Evolutionary conservation across 2,329 filamentous ascomycete species (phyloP).

Genomic region (Aureobasidium sp.): DNA sequence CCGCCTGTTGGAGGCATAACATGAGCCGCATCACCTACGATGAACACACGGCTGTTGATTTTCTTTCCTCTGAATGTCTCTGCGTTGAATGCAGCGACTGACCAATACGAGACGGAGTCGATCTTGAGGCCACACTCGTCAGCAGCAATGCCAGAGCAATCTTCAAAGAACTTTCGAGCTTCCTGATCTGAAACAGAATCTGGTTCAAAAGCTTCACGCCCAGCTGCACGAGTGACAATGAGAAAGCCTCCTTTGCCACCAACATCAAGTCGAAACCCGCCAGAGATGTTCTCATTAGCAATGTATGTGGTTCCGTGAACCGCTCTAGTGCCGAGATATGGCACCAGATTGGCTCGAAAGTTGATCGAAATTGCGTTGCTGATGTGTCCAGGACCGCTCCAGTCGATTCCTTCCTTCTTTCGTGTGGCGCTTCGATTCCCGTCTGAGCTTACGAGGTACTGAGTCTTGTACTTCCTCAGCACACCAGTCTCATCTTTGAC

Average conservation of each 20-base stretch:
- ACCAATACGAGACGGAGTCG: conserved; percentile 10
- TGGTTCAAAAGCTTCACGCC: neutral
- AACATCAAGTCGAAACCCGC: conserved; percentile 19
- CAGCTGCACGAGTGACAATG: conserved; percentile 16
- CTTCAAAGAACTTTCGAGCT: neutral
- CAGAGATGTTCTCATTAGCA: conserved; percentile 15
- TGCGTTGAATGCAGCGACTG: neutral
- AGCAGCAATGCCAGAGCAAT: neutral
- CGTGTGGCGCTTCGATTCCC: conserved; percentile 15
- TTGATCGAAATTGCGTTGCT: conserved; percentile 19
- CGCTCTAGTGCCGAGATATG: neutral
- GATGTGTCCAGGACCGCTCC: conserved; percentile 16
- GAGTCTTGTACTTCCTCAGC: conserved; percentile 10
- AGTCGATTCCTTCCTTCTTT: conserved; percentile 14
- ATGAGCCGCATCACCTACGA: conserved; percentile 30
- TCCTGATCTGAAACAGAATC: conserved; percentile 3
- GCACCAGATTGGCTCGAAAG: conserved; percentile 17
- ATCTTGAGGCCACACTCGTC: conserved; percentile 2
- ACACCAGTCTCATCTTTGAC: conserved; percentile 10
- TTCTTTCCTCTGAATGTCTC: neutral
- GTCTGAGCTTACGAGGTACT: conserved; percentile 17
- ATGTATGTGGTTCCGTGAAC: conserved; percentile 20
- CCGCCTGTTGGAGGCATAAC: conserved; percentile 5
- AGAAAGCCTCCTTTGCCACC: conserved; percentile 18
- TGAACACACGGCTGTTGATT: conserved; percentile 13